Percentiles rank a stretch among this genome's conserved stretches.
These are phyloP conservation scores for Phytophthora parvispora DNA, from an alignment of 352 stramenopile genomes.

Conservation along the genomic window DNA sequence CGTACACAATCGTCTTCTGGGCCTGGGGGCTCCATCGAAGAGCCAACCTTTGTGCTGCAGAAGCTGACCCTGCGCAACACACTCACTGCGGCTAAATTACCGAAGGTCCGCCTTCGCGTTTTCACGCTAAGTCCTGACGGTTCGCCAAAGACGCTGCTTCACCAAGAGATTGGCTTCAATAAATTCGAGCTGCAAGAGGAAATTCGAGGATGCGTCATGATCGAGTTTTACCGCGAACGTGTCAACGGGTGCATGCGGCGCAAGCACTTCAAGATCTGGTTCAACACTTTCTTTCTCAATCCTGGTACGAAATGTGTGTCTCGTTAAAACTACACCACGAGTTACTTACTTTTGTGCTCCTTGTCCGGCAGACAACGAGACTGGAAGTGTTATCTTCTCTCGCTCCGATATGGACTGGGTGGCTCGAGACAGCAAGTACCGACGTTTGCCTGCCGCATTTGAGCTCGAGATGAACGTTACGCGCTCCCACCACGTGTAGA, in stretches of 20 bases:
- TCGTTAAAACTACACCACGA: background rate
- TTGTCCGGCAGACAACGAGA: slow-evolving; percentile 37
- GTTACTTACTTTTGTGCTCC: background rate
- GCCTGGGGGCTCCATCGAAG: slow-evolving; percentile 17
- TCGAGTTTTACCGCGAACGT: slow-evolving; percentile 65
- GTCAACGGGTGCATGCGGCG: slow-evolving; percentile 48
- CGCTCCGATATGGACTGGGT: slow-evolving; percentile 77
- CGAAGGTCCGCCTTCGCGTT: slow-evolving; percentile 61
- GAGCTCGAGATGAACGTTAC: slow-evolving; percentile 64
- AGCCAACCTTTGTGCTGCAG: slow-evolving; percentile 41
- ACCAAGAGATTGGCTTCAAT: slow-evolving; percentile 61
- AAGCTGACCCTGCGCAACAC: slow-evolving; percentile 56
- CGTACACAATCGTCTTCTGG: slow-evolving; percentile 12
- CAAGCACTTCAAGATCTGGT: slow-evolving; percentile 86
- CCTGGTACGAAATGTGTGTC: slow-evolving; percentile 25
- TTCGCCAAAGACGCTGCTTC: slow-evolving; percentile 46
- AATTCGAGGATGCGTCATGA: slow-evolving; percentile 60
- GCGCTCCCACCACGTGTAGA: slow-evolving; percentile 21
- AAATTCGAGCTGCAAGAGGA: slow-evolving; percentile 56
- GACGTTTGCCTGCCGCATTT: slow-evolving; percentile 67
- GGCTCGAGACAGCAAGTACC: slow-evolving; percentile 68
- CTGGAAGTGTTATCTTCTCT: slow-evolving; percentile 45
- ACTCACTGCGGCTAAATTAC: slow-evolving; percentile 42
- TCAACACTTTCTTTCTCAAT: slow-evolving; percentile 69
- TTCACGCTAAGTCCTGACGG: slow-evolving; percentile 40